Base-by-base conservation (phyloP, 2,329 filamentous ascomycete species). In the Boeremia exigua region DNA sequence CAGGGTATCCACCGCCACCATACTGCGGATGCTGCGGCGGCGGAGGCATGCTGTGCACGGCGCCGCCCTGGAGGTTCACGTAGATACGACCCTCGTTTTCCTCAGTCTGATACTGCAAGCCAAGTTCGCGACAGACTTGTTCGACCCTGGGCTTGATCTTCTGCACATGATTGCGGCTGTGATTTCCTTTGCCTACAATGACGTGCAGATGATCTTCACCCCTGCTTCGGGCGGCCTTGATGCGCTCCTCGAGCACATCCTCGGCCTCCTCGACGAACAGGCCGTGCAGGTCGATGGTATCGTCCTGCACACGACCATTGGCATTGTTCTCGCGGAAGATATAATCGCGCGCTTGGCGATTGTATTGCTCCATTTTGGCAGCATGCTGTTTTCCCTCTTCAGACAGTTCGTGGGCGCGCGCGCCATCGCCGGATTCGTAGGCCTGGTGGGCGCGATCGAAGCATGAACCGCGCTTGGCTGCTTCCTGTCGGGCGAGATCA, bases 281-380 rank as follows among this genome's bases (percentile, higher is more conserved):
- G 2, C 95, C 95, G 75, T 99, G 95, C 43, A 99, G 82, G 78
- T 99, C 95, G 67, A 99, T 93, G 8, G 90, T 92, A 77, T 98
- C 94, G 36, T 81, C 81, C 14, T 86, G 83, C 9, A 96, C 89
- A 58, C 89, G 86, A 15, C 86, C 90, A 2, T 81, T 76, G 17
- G 90, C 88, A 74, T 98, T 98, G 81, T 97, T 97, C 79, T 94
- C 92, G 36, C 92, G 88, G 81, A 99, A 97, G 73, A 98, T 98
- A 77, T 86, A 96, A 56, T 97, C 91, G 56, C 91, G 91, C 1
- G 95, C 95, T 76, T 96, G 92, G 62, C 85, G 87, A 81, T 97
- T 97, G 80, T 92, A 96, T 57, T 88, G 82, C 63, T 96, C 91
- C 86, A 96, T 95, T 73, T 89, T 85, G 55, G 86, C 85, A 37